Conservation (phyloP, 441 rosid genomes). For the Theobroma grandiflorum region DNA sequence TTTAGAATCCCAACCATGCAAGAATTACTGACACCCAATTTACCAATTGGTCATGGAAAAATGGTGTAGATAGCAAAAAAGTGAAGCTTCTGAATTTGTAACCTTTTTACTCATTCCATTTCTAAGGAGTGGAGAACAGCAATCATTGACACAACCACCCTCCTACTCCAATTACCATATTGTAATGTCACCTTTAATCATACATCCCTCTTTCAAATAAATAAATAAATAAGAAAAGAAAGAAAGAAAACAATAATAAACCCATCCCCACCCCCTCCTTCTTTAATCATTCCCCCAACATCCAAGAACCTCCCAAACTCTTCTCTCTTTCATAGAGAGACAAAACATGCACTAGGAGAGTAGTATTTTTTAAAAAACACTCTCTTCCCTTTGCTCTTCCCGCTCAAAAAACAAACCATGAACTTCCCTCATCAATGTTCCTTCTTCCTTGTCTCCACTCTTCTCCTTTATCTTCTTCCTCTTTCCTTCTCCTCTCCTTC, state of each 20-base stretch:
- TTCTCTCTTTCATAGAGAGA: not conserved
- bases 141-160: constrained; percentile 66
- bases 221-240: constrained; percentile 9
- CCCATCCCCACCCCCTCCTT: constrained; percentile 8
- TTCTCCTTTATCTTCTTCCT: constrained; percentile 28
- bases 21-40: not conserved
- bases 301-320: not conserved
- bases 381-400: constrained; percentile 37
- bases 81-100: not conserved
- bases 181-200: constrained; percentile 39
- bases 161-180: constrained; percentile 27
- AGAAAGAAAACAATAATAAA: constrained; percentile 20
- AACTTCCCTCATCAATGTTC: constrained; percentile 23
- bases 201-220: constrained; percentile 19
- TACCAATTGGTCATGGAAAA: not conserved
- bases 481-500: constrained; percentile 31
- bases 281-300: constrained; percentile 40
- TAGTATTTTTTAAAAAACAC: constrained; percentile 19
- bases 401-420: constrained; percentile 40
- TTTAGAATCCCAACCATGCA: constrained; percentile 20
- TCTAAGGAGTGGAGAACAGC: constrained; percentile 71
- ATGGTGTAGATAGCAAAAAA: not conserved
- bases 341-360: constrained; percentile 27
- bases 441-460: constrained; percentile 32
- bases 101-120: constrained; percentile 26